Base-by-base conservation (phyloP, 805 yeast species). In the Danielia oregonensis region DNA sequence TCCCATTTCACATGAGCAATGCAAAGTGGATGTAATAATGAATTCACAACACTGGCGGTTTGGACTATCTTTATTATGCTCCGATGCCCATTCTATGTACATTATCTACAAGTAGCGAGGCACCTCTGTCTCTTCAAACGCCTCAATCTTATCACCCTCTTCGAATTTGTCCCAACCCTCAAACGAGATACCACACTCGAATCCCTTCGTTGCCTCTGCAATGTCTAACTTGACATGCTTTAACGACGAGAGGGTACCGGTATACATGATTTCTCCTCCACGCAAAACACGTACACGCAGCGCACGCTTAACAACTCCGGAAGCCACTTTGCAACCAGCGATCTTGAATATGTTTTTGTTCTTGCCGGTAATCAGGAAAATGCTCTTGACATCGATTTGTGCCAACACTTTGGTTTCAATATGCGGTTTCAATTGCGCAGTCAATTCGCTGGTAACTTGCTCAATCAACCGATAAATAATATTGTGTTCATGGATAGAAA, bases 401-500 rank as follows among this genome's bases (percentile, higher is more conserved):
- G 89, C 82, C 16, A 75, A 44, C 1, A 77, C 75, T 52, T 81
- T 83, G 19, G 73, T 68, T 40, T 86, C 89, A 39, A 72, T 74
- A 4, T 72, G 74, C 2, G 94, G 88, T 29, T 76, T 72, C 44
- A 93, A 63, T 34, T 72, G 65, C 2, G 70, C 55, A 1, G 83
- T 73, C 30, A 91, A 65, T 6, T 70, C 75, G 4, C 70, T 73
- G 1, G 88, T 76, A 4, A 93, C 94, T 28, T 82, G 85, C 48
- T 91, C 96, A 33, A 93, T 79, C 41, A 93, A 69, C 48, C 87
- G 82, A 57, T 93, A 93, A 41, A 93, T 93, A 32, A 93, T 85
- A 39, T 81, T 85, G 54, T 78, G 85, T 32, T 76, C 77, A 34
- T 66, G 70, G 16, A 93, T 63, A 8, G 61, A 63, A 10, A 93